These are phyloP conservation scores for Stygiomarasmius scandens DNA, from an alignment of 1,284 basidiomycete genomes.

Conservation along the genomic window DNA sequence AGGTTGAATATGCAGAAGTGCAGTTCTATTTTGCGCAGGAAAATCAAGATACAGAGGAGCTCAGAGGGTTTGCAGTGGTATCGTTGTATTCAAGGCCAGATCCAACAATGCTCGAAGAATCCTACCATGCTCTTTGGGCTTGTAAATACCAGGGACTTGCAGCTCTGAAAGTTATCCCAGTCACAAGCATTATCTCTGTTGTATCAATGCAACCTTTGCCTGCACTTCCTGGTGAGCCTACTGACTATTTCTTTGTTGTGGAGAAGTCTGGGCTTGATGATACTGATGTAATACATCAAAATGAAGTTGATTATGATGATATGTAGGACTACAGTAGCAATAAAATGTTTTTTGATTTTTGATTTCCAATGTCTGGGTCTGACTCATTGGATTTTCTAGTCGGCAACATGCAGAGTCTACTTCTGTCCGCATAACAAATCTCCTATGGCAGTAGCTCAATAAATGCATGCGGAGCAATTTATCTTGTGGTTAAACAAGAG, in stretches of 20 bases:
- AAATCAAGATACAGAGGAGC: not conserved
- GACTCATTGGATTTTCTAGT: too few relatives aligned
- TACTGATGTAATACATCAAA: slow-evolving; percentile 2
- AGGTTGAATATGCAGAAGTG: slow-evolving; percentile 23
- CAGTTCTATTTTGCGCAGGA: slow-evolving; percentile 25
- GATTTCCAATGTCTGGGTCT: too few relatives aligned
- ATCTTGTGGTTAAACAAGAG: too few relatives aligned
- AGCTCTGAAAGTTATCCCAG: slow-evolving; percentile 21
- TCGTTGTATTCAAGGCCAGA: slow-evolving; percentile 24
- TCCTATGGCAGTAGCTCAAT: too few relatives aligned
- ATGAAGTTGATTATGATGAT: too few relatives aligned
- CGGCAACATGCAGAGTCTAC: too few relatives aligned
- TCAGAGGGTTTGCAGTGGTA: slow-evolving; percentile 21
- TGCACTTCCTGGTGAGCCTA: slow-evolving; percentile 14
- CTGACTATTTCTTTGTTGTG: slow-evolving; percentile 22
- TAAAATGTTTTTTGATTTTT: too few relatives aligned
- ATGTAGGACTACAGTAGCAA: too few relatives aligned
- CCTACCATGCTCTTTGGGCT: slow-evolving; percentile 23
- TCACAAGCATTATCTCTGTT: slow-evolving; percentile 23
- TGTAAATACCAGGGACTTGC: slow-evolving; percentile 21
- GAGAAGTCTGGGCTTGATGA: slow-evolving; percentile 25
- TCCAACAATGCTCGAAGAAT: slow-evolving; percentile 16
- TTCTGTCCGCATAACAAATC: too few relatives aligned
- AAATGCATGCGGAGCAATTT: too few relatives aligned
- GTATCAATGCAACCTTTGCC: slow-evolving; percentile 27